These are phyloP conservation scores for Sporothrix sp. DNA, from an alignment of 2,329 filamentous ascomycete species.

Conservation along the genomic window DNA sequence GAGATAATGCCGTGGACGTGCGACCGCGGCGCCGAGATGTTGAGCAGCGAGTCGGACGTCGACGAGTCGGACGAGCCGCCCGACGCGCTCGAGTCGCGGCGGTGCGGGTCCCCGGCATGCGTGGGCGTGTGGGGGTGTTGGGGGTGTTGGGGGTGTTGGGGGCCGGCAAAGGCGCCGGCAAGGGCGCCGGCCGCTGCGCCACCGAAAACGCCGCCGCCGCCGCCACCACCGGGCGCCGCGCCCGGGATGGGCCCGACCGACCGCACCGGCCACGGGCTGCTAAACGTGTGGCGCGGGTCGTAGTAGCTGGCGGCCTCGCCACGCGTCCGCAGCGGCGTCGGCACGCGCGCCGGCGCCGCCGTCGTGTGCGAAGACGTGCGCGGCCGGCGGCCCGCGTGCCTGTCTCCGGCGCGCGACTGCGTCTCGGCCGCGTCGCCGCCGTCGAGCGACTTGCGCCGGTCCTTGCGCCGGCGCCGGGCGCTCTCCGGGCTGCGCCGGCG, in stretches of 20 bases:
- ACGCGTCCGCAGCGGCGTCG: not conserved
- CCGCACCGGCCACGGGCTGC: not conserved
- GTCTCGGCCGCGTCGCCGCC: slow-evolving; percentile 16
- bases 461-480: slow-evolving; percentile 37
- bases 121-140: slow-evolving; percentile 2
- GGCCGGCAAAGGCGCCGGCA: not conserved
- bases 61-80: slow-evolving; percentile 23
- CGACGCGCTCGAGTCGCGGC: slow-evolving; percentile 23
- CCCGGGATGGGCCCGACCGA: slow-evolving; percentile 9
- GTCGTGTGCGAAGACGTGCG: not conserved
- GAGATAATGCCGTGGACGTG: slow-evolving; percentile 25
- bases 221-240: slow-evolving; percentile 7
- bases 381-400: not conserved
- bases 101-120: not conserved
- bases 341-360: not conserved
- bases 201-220: too few species aligned
- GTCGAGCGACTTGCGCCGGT: slow-evolving; percentile 33
- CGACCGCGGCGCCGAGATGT: slow-evolving; percentile 25
- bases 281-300: slow-evolving; percentile 8
- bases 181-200: not conserved
- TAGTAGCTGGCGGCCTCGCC: slow-evolving; percentile 15
- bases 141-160: not conserved
- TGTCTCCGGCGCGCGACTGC: not conserved
- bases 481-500: slow-evolving; percentile 48
- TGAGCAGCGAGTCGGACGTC: slow-evolving; percentile 26